Evolutionary conservation across 2,329 filamentous ascomycete genomes (phyloP), one percentile per base, ranked within the genome.

Genomic region (Colletotrichum plurivorum): DNA sequence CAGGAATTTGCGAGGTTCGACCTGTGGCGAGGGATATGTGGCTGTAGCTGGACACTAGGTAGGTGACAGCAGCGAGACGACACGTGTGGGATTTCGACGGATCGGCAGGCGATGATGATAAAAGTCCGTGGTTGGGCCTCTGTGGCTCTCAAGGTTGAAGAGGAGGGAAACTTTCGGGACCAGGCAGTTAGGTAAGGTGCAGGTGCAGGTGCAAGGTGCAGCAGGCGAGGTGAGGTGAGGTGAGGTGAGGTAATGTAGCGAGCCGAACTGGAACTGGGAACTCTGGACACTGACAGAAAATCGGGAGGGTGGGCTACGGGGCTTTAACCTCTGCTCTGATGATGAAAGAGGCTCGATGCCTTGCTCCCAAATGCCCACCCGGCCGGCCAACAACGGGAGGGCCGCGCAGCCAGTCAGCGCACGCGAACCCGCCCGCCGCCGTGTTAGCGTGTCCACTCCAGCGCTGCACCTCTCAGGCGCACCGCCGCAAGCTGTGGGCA

Each of bases 311-410:
- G 71, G 70, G 68, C 57, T 71, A 71, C 67, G 67, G 69, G 69
- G 67, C 57, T 64, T 60, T 52, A 59, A 59, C 52, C 51, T 56
- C 59, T 65, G 66, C 51, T 56, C 59, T 65, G 66, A 72, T 72
- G 71, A 72, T 72, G 71, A 72, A 71, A 71, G 71, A 71, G 69
- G 65, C 66, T 71, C 69, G 55, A 43, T 66, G 55, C 46, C 55
- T 53, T 46, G 48, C 55, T 66, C 52, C 48, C 2, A 36, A 36
- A 36, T 36, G 31, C 31, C 31, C 31, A 9, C 8, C 31, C 31
- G 31, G 31, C 31, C 31, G 41, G 51, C 59, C 59, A 62, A 62
- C 61, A 67, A 49, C 31, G 12, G 45, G 7, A 46, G 45, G 20
- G 22, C 41, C 36, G 48, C 8, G n/a, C 55, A 49, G 20, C 57